Evolutionary conservation across 1,284 basidiomycete species (phyloP), one percentile per base, ranked within the genome.

Genomic region (Naganishia albida): DNA sequence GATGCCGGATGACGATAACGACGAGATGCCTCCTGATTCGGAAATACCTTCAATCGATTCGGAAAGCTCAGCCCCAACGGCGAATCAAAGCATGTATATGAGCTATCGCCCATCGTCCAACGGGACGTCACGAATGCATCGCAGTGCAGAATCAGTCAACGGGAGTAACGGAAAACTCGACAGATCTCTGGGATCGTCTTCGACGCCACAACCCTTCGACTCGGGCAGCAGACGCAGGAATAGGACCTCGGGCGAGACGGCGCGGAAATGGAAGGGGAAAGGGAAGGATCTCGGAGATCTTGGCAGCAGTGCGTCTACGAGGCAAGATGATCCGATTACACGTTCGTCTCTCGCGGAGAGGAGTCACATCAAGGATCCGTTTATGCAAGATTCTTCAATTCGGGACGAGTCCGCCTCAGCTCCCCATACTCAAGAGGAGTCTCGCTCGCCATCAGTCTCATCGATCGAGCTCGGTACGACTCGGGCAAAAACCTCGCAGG

Each of bases 91-190:
- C 46, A 52, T 48, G 53, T 48, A 57, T 40, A 52, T 53, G 64
- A 38, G 59, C 52, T 73, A 80, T 68, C 74, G 76, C 34, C 48
- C 51, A 28, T 48, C 48, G 1, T 74, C 81, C 2, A 60, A 40
- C 12, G 57, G 10, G 1, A 49, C 46, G 7, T 50, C 25, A 25
- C 73, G 30, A 4, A 25, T 23, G 34, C 18, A 49, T 39, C 25
- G 39, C 7, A 15, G 48, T n/a, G 40, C 43, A 59, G 38, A 43
- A 6, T 26, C 51, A 23, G 34, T 30, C n/a, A 8, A 20, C 26
- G n/a, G 28, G 10, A 44, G 38, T 13, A 38, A 60, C 30, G 50
- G 7, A 0, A 53, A 51, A 15, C 48, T 26, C 39, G 60, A 55
- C 39, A 15, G 15, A 4, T 39, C 52, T 46, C 23, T 60, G 13